Evolutionary conservation across 495 filamentous ascomycete genomes (phyloP), one percentile per base, ranked within the genome.

Genomic region (Rostrohypoxylon terebratum): DNA sequence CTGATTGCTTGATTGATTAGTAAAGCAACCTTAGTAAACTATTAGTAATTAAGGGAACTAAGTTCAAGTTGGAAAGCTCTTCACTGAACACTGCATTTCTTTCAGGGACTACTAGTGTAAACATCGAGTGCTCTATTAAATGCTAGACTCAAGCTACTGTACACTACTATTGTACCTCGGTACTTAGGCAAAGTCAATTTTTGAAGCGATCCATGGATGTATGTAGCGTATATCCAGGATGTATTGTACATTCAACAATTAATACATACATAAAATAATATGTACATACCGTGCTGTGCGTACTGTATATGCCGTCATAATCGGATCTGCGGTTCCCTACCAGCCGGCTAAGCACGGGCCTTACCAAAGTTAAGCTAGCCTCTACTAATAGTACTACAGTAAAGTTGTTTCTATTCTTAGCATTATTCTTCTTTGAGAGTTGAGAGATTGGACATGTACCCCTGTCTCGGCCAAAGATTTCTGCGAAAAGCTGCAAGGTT

Each of bases 401-500:
- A 8, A 45, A 18, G 14, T 9, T 40, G 34, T 14, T 69, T 66
- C 71, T 74, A 74, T 69, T 74, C 57, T 63, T 74, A 69, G 71
- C 9, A 21, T 66, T 25, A 31, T 20, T 23, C 14, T 34, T 31
- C 18, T 62, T 42, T 63, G 25, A 48, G 36, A 45, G 33, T 38
- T 38, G 34, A 38, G 34, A 38, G 34, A 38, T 38, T 38, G 34
- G 11, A 13, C 11, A 14, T 28, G 14, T 14, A 68, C 10, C 66
- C 65, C 70, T 65, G 60, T 57, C 48, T 73, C 66, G 66, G 66
- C 61, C 61, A 65, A 68, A 66, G 66, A 61, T 73, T 73, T 69
- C 66, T 69, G 57, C 71, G 61, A 66, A 64, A 64, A 28, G 28
- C 28, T 28, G 28, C 13, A 63, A 40, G 47, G 44, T 53, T 61